Evolutionary conservation across 805 yeast genomes (phyloP).

Genomic region (Blastobotrys chiropterorum): DNA sequence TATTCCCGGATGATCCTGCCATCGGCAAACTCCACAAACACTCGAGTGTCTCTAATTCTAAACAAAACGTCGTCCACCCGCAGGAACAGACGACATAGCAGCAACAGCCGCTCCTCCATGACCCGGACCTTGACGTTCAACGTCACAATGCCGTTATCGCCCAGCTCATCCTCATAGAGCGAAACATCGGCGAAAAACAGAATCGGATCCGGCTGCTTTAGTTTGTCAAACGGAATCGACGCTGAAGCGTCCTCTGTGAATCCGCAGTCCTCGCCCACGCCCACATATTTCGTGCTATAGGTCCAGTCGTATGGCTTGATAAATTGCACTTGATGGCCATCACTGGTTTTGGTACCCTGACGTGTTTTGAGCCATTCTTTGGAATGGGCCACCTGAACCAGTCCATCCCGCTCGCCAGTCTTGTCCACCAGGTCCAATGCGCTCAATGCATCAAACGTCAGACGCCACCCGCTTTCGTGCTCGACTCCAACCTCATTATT

Average conservation of each 20-base stretch:
- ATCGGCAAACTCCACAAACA: conserved; percentile 69
- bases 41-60: conserved; percentile 76
- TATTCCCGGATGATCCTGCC: conserved; percentile 67
- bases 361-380: conserved; percentile 61
- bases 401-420: conserved; percentile 40
- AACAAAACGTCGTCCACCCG: conserved; percentile 87
- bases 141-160: conserved; percentile 88
- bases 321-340: conserved; percentile 42
- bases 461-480: conserved; percentile 38
- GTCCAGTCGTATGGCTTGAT: conserved; percentile 96
- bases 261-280: background rate
- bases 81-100: conserved; percentile 72
- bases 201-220: conserved; percentile 75
- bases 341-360: conserved; percentile 20
- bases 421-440: conserved; percentile 60
- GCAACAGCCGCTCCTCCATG: conserved; percentile 72
- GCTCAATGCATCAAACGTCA: conserved; percentile 70
- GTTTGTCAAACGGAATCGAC: conserved; percentile 61
- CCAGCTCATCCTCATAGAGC: conserved; percentile 89
- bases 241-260: background rate
- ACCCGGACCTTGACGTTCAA: conserved; percentile 77
- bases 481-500: conserved; percentile 57
- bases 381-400: conserved; percentile 76
- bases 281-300: conserved; percentile 73
- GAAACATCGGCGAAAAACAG: conserved; percentile 83